Percentiles rank a stretch among this genome's conserved stretches.
Evolutionary conservation across 2,329 filamentous ascomycete species (phyloP).

Genomic region (Monilinia vaccinii-corymbosi): DNA sequence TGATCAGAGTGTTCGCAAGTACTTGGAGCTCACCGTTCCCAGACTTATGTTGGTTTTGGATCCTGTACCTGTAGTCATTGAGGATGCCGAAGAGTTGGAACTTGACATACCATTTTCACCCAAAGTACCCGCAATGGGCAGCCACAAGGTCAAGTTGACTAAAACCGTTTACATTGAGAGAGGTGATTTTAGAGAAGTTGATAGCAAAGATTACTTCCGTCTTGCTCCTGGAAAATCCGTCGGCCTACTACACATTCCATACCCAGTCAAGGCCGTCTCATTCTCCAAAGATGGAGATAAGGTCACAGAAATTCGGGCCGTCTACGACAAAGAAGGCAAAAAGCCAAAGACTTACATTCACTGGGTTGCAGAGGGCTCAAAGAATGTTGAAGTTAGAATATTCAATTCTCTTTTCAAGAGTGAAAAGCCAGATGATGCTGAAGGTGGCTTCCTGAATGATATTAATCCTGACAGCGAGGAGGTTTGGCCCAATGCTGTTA

Average conservation of each 20-base stretch:
- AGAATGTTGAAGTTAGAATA: conserved; percentile 65
- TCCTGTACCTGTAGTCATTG: conserved; percentile 72
- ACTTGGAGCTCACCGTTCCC: conserved; percentile 81
- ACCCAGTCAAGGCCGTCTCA: conserved; percentile 58
- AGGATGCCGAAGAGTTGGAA: conserved; percentile 64
- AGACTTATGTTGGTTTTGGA: conserved; percentile 85
- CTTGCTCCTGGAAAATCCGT: conserved; percentile 67
- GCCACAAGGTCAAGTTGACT: conserved; percentile 55
- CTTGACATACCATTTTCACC: conserved; percentile 71
- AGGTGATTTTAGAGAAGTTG: conserved; percentile 65
- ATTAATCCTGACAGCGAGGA: conserved; percentile 78
- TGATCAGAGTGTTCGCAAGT: conserved; percentile 74
- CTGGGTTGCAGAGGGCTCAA: conserved; percentile 69
- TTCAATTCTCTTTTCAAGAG: conserved; percentile 82
- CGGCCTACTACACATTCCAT: conserved; percentile 61
- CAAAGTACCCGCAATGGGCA: conserved; percentile 63
- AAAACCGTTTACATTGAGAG: conserved; percentile 79
- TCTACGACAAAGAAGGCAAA: conserved; percentile 61
- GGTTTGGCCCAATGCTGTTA: conserved; percentile 66
- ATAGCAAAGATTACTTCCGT: conserved; percentile 67
- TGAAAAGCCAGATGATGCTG: conserved; percentile 67
- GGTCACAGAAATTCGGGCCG: conserved; percentile 57
- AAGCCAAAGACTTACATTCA: conserved; percentile 80
- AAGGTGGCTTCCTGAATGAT: conserved; percentile 74
- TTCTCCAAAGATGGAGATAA: conserved; percentile 58